Evolutionary conservation across 257 asterid species (phyloP).

Genomic region (Hygrophila difformis): DNA sequence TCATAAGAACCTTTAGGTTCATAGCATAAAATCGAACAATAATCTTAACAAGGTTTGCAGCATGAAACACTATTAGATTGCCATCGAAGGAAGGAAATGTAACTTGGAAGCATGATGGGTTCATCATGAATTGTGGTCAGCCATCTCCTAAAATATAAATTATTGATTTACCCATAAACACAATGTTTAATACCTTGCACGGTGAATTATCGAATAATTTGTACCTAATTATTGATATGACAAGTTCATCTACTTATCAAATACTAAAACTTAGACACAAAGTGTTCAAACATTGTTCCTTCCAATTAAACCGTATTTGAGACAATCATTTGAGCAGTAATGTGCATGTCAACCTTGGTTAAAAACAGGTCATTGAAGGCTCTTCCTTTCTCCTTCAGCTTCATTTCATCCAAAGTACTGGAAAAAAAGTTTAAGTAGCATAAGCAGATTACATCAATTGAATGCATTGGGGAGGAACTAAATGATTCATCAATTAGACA

Average conservation of each 20-base stretch:
- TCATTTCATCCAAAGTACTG: slow-evolving; percentile 89
- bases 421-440: slow-evolving; percentile 12
- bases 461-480: slow-evolving; percentile 10
- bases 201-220: too few relatives aligned
- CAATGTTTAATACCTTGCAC: too few relatives aligned
- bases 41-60: slow-evolving; percentile 1
- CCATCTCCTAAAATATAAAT: slow-evolving; percentile 1
- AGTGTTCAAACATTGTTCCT: not conserved
- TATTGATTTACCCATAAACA: too few relatives aligned
- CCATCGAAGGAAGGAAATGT: not conserved
- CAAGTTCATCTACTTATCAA: too few relatives aligned
- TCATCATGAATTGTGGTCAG: not conserved
- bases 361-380: slow-evolving; percentile 80
- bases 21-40: not conserved
- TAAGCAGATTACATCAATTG: slow-evolving; percentile 7
- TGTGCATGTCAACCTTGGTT: slow-evolving; percentile 55
- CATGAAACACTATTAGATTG: not conserved
- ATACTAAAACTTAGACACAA: too few relatives aligned
- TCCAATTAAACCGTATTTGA: slow-evolving; percentile 1
- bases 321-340: slow-evolving; percentile 14
- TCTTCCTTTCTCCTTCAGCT: slow-evolving; percentile 94
- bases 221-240: too few relatives aligned
- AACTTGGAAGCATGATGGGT: too few relatives aligned
- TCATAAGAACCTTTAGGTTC: too few relatives aligned
- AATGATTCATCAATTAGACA: not conserved